Percentiles rank a stretch among this genome's conserved stretches.
Conservation (phyloP, 176 grass and related monocot genomes). For the Carex pumila region DNA sequence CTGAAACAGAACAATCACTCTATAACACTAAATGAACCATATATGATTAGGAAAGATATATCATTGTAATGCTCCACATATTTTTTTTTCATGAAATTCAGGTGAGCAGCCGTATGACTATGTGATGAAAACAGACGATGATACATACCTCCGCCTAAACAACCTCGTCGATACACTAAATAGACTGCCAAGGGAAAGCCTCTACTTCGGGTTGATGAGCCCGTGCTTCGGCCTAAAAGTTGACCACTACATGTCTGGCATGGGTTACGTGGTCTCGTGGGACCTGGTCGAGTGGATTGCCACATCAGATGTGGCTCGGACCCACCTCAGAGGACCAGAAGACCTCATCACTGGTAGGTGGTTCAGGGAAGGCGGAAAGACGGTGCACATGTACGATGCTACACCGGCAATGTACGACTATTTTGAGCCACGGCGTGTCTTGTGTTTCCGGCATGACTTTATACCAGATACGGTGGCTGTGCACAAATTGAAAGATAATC, state of each 20-base stretch:
- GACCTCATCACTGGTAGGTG: conserved; percentile 39
- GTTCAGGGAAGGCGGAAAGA: conserved; percentile 24
- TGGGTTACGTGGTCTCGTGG: conserved; percentile 38
- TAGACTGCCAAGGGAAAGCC: conserved; percentile 15
- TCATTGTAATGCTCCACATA: background rate
- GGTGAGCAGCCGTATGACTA: conserved; percentile 42
- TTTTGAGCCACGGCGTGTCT: background rate
- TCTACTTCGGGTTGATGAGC: conserved; percentile 39
- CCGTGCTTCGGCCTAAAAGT: conserved; percentile 28
- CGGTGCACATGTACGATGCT: conserved; percentile 34
- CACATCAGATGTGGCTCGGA: conserved; percentile 36
- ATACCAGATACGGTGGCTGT: conserved; percentile 33
- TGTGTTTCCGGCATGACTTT: conserved; percentile 43
- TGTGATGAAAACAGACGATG: conserved; percentile 66
- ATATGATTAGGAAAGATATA: background rate
- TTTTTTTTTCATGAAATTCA: background rate
- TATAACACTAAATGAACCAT: background rate
- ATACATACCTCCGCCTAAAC: conserved; percentile 45
- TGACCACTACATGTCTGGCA: conserved; percentile 52
- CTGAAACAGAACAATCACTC: background rate
- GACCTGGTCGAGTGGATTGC: conserved; percentile 54
- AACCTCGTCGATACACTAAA: conserved; percentile 27
- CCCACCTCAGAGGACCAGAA: conserved; percentile 30
- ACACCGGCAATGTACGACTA: conserved; percentile 64
- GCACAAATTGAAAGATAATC: conserved; percentile 43